These are phyloP conservation scores for Tinospora cordifolia DNA, from an alignment of 164 flowering plant species.

Conservation along the genomic window DNA sequence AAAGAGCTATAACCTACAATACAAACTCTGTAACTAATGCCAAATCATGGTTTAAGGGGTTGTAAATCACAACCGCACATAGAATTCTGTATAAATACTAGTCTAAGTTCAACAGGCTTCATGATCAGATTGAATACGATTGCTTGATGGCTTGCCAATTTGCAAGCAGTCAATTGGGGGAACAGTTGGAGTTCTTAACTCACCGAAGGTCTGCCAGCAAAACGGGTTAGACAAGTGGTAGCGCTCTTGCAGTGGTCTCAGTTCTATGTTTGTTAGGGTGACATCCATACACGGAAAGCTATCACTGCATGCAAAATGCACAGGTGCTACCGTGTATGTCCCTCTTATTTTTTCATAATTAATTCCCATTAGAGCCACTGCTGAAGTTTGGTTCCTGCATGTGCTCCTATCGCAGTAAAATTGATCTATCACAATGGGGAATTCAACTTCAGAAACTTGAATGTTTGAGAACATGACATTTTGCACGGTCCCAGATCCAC, in stretches of 20 bases:
- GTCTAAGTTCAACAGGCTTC: conserved; percentile 29
- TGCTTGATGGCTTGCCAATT: conserved; percentile 29
- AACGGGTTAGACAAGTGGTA: conserved; percentile 30
- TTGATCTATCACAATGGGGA: conserved; percentile 54
- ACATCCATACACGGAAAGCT: conserved; percentile 42
- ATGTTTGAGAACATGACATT: conserved; percentile 46
- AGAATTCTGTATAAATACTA: conserved; percentile 4
- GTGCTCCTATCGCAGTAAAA: conserved; percentile 40
- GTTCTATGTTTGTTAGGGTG: conserved; percentile 36
- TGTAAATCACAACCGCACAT: conserved; percentile 13
- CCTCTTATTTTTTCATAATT: conserved; percentile 41
- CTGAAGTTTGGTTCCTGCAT: conserved; percentile 45
- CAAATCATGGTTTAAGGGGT: conserved; percentile 5
- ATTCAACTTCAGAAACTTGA: conserved; percentile 41
- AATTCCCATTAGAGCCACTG: conserved; percentile 47
- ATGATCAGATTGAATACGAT: conserved; percentile 13
- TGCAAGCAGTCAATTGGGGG: conserved; percentile 55
- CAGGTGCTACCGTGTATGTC: conserved; percentile 42
- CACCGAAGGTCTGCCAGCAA: conserved; percentile 67
- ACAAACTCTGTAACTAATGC: conserved; percentile 10
- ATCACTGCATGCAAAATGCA: conserved; percentile 56
- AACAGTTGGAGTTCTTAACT: conserved; percentile 35
- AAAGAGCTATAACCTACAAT: not conserved
- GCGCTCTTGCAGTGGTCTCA: conserved; percentile 28
- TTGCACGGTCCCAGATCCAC: conserved; percentile 54